Base-by-base conservation (phyloP, 2,329 filamentous ascomycete genomes). In the Diaporthe eres region DNA sequence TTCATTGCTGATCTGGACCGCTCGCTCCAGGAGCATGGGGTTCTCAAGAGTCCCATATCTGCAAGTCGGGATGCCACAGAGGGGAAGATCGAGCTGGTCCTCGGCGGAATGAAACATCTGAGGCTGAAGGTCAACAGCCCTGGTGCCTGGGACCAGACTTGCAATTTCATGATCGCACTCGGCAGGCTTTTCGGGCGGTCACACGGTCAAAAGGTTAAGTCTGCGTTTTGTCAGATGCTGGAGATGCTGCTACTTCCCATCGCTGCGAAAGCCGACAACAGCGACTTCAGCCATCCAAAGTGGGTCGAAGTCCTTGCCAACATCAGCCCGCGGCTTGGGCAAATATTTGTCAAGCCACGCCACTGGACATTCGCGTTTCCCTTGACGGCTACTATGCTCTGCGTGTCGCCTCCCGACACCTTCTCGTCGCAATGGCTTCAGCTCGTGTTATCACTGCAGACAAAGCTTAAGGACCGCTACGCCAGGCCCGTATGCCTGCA, bases 281-380 rank as follows among this genome's bases (percentile, higher is more conserved):
- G 90, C 67, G 94, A 98, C 81, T 89, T 98, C 76, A 92, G 92
- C 72, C 90, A 94, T 78, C 92, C 94, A 0, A 96, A 93, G 83
- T 99, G 97, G 97, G 93, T 92, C 78, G 92, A 97, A 77, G 95
- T 98, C 7, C 87, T 98, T 71, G 91, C 94, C 74, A 90, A 93
- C 31, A 90, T 98, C 78, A 93, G 94, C 72, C 92, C 94, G 53
- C 92, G 95, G 74, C 87, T 98, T 72, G 91, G 92, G 17, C 94
- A 96, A 80, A 94, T 99, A 90, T 92, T 98, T 76, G 90, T 92
- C 71, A 99, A 99, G 83, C 95, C 96, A 49, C 94, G 96, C 60
- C 95, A 99, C 84, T 99, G 97, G 97, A 87, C 90, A 22, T 92
- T 94, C 77, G 94, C 96, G 0, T 98, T 98, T 80, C 96, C 97